phyloP scores from a whole-genome alignment of 192 early-diverging fungal species.

The Lobosporangium transversale region DNA sequence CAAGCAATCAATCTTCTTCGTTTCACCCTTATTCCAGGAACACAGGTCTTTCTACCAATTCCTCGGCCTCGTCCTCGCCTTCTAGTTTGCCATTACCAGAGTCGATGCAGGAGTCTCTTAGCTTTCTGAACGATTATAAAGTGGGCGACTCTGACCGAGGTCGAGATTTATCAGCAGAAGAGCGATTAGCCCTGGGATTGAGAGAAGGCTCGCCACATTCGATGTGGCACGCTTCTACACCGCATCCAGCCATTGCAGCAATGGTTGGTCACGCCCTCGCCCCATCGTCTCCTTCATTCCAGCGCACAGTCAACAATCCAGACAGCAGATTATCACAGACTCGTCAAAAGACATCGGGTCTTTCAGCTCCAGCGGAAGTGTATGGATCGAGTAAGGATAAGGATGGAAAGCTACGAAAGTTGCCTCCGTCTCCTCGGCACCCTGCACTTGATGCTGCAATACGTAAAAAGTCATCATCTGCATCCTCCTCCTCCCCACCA shows the following conservation, averaged over 20 bases:
- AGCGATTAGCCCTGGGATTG: neutral
- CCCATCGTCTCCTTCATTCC: constrained; percentile 32
- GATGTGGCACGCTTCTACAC: constrained; percentile 39
- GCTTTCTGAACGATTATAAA: constrained; percentile 49
- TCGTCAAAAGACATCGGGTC: constrained; percentile 24
- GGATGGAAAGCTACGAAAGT: constrained; percentile 12
- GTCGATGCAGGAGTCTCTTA: constrained; percentile 46
- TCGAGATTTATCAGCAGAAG: neutral
- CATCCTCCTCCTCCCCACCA: constrained; percentile 27
- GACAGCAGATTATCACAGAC: constrained; percentile 3
- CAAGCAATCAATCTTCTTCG: constrained; percentile 2
- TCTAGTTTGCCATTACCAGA: constrained; percentile 36
- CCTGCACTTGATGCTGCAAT: constrained; percentile 46
- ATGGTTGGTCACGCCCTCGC: constrained; percentile 45
- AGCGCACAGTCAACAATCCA: constrained; percentile 8
- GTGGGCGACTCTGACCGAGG: constrained; percentile 15
- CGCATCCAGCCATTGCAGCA: constrained; percentile 46
- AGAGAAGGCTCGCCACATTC: constrained; percentile 16
- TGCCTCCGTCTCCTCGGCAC: constrained; percentile 26
- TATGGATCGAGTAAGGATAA: constrained; percentile 6
- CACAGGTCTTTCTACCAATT: constrained; percentile 7
- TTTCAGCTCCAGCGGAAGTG: constrained; percentile 11
- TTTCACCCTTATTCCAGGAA: constrained; percentile 35
- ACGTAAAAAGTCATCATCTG: constrained; percentile 23
- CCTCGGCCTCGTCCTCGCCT: constrained; percentile 16